phyloP scores from a whole-genome alignment of 331 rosid genomes.

The Acacia concinna region DNA sequence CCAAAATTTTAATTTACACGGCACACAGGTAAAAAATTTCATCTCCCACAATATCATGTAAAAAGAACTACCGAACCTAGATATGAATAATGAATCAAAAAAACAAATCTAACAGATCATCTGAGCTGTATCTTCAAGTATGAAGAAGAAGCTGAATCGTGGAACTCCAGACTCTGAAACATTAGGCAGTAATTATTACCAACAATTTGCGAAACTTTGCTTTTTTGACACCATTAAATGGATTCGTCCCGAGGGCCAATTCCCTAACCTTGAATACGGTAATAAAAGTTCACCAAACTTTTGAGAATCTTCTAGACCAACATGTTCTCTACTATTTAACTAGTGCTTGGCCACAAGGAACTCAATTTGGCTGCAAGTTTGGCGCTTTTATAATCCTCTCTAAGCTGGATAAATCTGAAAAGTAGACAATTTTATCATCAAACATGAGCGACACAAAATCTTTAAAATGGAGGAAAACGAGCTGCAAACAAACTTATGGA shows the following conservation, averaged over 20 bases:
- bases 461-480: background rate
- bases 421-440: background rate
- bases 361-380: conserved; percentile 64
- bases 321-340: conserved; percentile 31
- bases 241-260: conserved; percentile 15
- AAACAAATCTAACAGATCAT: conserved; percentile 23
- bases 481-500: background rate
- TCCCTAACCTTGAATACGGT: conserved; percentile 22
- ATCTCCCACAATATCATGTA: conserved; percentile 16
- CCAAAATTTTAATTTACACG: conserved; percentile 38
- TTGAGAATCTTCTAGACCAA: background rate
- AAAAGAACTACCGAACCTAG: conserved; percentile 21
- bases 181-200: background rate
- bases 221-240: conserved; percentile 22
- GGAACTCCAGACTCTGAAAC: background rate
- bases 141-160: conserved; percentile 9
- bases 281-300: background rate
- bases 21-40: conserved; percentile 18
- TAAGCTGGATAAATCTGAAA: conserved; percentile 65
- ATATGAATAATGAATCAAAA: conserved; percentile 5
- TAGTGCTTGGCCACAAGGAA: conserved; percentile 64
- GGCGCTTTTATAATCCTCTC: conserved; percentile 80
- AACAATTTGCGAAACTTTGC: conserved; percentile 1
- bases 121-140: conserved; percentile 34
- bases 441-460: background rate